phyloP scores from a whole-genome alignment of 169 alveolate species.

The Babesia sp. region DNA sequence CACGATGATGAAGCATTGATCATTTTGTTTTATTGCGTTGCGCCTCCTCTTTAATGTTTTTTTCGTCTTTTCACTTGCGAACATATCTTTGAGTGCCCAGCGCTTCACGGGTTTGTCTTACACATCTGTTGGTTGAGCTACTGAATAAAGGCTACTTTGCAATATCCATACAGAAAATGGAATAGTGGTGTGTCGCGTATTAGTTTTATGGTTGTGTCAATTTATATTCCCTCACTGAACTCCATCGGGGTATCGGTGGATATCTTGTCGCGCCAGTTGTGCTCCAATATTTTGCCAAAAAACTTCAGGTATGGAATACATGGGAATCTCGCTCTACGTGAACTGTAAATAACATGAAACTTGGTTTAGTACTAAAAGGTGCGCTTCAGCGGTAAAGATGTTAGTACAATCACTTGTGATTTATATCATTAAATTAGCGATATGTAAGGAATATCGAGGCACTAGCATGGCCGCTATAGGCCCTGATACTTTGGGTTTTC shows the following conservation, averaged over 20 bases:
- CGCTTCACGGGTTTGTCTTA: not conserved
- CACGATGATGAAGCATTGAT: no score
- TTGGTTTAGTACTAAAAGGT: not conserved
- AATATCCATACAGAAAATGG: no score
- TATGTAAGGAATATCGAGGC: constrained; percentile 27
- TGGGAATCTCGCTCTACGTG: not conserved
- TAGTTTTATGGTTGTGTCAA: no score
- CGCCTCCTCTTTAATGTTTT: no score
- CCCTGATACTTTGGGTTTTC: constrained; percentile 60
- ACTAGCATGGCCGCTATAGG: constrained; percentile 51
- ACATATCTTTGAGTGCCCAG: not conserved
- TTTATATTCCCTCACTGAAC: no score
- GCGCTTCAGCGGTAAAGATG: constrained; percentile 1
- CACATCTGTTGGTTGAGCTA: not conserved
- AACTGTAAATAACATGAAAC: not conserved
- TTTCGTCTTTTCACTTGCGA: no score
- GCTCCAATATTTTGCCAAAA: not conserved
- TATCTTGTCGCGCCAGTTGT: not conserved
- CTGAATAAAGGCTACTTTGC: not conserved
- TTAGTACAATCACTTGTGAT: not conserved
- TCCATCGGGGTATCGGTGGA: no score
- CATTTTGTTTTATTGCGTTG: no score
- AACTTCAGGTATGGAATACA: not conserved
- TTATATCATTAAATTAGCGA: not conserved
- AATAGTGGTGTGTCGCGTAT: no score